These are phyloP conservation scores for Penicillium sp. DNA, from an alignment of 2,329 filamentous ascomycete genomes.

Conservation along the genomic window DNA sequence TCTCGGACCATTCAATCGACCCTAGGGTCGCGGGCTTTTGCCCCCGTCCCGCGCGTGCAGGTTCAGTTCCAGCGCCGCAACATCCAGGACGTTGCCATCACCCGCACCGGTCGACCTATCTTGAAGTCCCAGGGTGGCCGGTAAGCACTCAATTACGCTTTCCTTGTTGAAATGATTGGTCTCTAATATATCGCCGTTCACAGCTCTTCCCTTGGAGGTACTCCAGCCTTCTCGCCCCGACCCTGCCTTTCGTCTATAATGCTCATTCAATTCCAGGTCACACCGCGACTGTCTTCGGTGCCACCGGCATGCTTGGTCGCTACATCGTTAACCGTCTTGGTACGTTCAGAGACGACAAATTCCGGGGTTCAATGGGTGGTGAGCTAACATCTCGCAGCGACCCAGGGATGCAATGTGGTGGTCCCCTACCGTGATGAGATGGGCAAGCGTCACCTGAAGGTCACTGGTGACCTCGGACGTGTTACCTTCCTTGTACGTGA, in stretches of 20 bases:
- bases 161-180: background rate
- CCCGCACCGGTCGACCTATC: slow-evolving; percentile 94
- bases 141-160: slow-evolving; percentile 56
- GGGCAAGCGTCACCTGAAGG: slow-evolving; percentile 94
- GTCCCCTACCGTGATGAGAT: slow-evolving; percentile 96
- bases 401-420: slow-evolving; percentile 91
- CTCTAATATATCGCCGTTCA: slow-evolving; percentile 27
- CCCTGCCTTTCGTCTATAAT: slow-evolving; percentile 20
- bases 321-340: slow-evolving; percentile 97
- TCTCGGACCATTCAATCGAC: slow-evolving; percentile 48
- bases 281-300: slow-evolving; percentile 96
- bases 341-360: slow-evolving; percentile 41
- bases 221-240: slow-evolving; percentile 25
- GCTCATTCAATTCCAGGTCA: slow-evolving; percentile 66
- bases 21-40: slow-evolving; percentile 43
- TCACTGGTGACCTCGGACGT: slow-evolving; percentile 90
- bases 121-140: slow-evolving; percentile 86
- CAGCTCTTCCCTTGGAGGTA: slow-evolving; percentile 88
- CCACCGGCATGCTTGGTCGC: slow-evolving; percentile 90
- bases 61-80: slow-evolving; percentile 52
- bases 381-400: slow-evolving; percentile 62
- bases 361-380: slow-evolving; percentile 3
- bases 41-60: slow-evolving; percentile 42
- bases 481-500: slow-evolving; percentile 76
- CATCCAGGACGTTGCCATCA: slow-evolving; percentile 85